Base-by-base conservation (phyloP, 306 rosid species). In the Echinosophora koreensis region DNA sequence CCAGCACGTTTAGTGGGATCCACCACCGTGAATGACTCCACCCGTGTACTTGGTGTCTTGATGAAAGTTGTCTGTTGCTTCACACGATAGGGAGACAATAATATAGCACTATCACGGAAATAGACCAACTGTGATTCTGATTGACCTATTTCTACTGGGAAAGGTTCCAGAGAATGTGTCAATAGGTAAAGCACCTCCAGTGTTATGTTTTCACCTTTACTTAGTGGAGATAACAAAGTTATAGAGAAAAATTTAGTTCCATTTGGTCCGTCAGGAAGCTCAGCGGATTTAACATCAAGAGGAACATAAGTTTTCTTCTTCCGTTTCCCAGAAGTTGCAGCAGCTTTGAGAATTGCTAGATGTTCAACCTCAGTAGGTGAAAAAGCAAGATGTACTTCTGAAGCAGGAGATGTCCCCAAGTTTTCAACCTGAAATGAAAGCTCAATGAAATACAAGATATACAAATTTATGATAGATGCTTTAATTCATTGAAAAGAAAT, bases 71-170 rank as follows among this genome's bases (percentile, higher is more conserved):
- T 87, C 77, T 95, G 97, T 77, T 90, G 88, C 89, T 90, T 91
- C 66, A 92, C 90, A 84, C 78, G 83, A 86, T 95, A 92, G 7
- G 97, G 97, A 61, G 99, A 95, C 86, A 92, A 68, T 39, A 95
- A 78, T 62, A 80, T 77, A 77, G 99, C 93, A 88, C 94, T 91
- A 77, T 95, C 97, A 76, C 89, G 91, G 89, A 74, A 92, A 80
- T 88, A 91, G 70, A 95, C 97, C 88, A 92, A 86, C 84, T 95
- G 99, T 2, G 97, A 71, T 85, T 95, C 99, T 42, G 97, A 84
- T 50, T 95, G 99, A 84, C 90, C 88, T 81, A 95, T 90, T 87
- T 95, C 97, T 51, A 74, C 87, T 18, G 99, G 99, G 85, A 90
- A 95, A 69, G 99, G 97, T 85, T 91, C 97, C 73, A 92, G 86